Base-by-base conservation (phyloP, 208 protist genomes). In the Wallacemonas sp. region DNA sequence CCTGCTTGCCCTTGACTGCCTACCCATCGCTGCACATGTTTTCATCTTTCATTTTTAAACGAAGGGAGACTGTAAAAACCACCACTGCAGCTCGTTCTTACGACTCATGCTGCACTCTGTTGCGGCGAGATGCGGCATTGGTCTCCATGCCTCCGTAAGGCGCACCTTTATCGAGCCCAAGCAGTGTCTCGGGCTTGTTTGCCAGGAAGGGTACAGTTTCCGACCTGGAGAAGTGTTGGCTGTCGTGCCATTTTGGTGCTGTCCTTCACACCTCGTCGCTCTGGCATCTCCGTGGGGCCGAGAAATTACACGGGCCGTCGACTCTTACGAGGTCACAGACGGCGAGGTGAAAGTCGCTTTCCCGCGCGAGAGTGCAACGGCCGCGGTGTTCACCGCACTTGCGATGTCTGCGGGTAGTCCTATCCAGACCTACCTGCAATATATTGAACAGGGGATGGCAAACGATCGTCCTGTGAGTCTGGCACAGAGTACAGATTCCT, bases 91-190 rank as follows among this genome's bases (percentile, higher is more conserved):
- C n/a, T n/a, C n/a, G n/a, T n/a, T n/a, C n/a, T n/a, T n/a, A n/a
- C n/a, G n/a, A n/a, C n/a, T n/a, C 26, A 91, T 91, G 84, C 87
- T 79, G 72, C 65, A 68, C 12, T 68, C 76, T 27, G 41, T 83
- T 5, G 67, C 72, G 55, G 41, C 63, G 17, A 64, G 73, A 0
- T 34, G 81, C 17, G 78, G 73, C 15, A 55, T 83, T 8, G 58
- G 66, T 22, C n/a, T 83, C 4, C 67, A 82, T 19, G 67, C 77
- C 19, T 57, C 50, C 9, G 55, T 91, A 44, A 46, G 67, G 58
- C 55, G 71, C 42, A 41, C 53, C 36, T 59, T 71, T 27, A 68
- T 76, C 12, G 27, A 39, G 3, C 27, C 22, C 22, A 91, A 85
- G 60, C 50, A 53, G 2, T 81, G 81, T 58, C 53, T 68, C 26